Percentiles rank a stretch among this genome's conserved stretches.
phyloP scores from a whole-genome alignment of 768 basidiomycete genomes.

The Leccinum barrowsii region DNA sequence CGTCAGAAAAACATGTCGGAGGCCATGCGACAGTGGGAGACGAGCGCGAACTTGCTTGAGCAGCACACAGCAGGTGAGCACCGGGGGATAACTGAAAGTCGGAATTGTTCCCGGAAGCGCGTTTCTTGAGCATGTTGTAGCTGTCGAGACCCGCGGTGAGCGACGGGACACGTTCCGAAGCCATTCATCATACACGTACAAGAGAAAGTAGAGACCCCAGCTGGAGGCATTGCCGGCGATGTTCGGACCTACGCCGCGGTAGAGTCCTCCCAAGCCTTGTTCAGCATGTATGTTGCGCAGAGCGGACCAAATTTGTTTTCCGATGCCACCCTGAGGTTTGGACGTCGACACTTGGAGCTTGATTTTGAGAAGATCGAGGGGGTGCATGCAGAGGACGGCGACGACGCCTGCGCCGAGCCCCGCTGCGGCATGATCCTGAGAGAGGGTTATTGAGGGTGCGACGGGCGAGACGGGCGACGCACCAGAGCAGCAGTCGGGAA shows the following conservation, averaged over 20 bases:
- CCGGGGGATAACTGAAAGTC: constrained; percentile 66
- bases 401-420: constrained; percentile 91
- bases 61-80: constrained; percentile 83
- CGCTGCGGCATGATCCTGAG: constrained; percentile 90
- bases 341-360: constrained; percentile 85
- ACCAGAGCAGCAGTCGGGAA: constrained; percentile 39
- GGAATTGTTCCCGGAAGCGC: constrained; percentile 65
- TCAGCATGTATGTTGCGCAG: constrained; percentile 67
- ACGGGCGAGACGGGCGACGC: background rate
- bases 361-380: constrained; percentile 92
- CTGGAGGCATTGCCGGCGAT: constrained; percentile 92
- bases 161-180: background rate
- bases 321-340: constrained; percentile 55
- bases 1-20: constrained; percentile 13
- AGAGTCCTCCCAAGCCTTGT: constrained; percentile 83
- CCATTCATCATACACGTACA: constrained; percentile 47
- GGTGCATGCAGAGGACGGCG: constrained; percentile 95
- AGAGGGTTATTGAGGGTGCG: background rate
- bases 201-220: constrained; percentile 98
- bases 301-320: constrained; percentile 73
- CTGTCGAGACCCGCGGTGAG: constrained; percentile 38
- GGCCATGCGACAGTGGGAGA: constrained; percentile 6
- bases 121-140: constrained; percentile 90
- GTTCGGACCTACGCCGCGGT: constrained; percentile 87
- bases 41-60: constrained; percentile 87